Evolutionary conservation across 179 eudicot genomes (phyloP), one percentile per base, ranked within the genome.

Genomic region (Camellia oleifera): DNA sequence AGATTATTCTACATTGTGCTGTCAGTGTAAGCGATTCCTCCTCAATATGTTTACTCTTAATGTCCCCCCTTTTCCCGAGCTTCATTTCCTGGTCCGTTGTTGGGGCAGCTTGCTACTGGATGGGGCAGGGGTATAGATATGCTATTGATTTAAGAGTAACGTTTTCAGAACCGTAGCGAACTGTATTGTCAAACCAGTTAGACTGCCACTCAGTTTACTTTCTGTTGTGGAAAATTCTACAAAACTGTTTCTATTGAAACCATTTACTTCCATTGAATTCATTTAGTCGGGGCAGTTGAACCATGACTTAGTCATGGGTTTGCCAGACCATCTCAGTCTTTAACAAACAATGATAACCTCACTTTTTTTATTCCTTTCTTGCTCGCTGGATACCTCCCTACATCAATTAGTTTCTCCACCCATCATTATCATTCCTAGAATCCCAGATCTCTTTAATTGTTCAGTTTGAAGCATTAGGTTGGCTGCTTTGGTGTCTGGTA

Each of bases 1-100:
- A 90, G 84, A 85, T 97, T 79, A 76, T 94, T 71, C 86, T 91
- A 68, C 97, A 87, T 83, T 94, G 91, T 89, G 95, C 98, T 74
- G 82, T 86, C 81, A 94, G 97, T 82, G 99, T 97, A 94, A 67
- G 98, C 88, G 53, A 20, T 78, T 77, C 70, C 44, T 77, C 62
- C 18, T 14, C 42, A 73, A 48, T 52, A 23, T 61, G 58, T 69
- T 3, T 70, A 44, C 45, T n/a, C 8, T n/a, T 56, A 78, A 40
- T 14, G 11, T 58, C 45, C 64, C 48, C 7, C 20, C 45, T 64
- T 23, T 20, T 64, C 13, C 4, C 44, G 14, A 12, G 10, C 42
- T 61, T 61, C 20, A 13, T 71, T 72, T 53, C 62, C 20, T 46
- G 4, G 4, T 18, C 57, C 23, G 23, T 18, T 69, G 10, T 42